phyloP scores from a whole-genome alignment of 148 eudicot genomes.

The Rhododendron williamsianum region DNA sequence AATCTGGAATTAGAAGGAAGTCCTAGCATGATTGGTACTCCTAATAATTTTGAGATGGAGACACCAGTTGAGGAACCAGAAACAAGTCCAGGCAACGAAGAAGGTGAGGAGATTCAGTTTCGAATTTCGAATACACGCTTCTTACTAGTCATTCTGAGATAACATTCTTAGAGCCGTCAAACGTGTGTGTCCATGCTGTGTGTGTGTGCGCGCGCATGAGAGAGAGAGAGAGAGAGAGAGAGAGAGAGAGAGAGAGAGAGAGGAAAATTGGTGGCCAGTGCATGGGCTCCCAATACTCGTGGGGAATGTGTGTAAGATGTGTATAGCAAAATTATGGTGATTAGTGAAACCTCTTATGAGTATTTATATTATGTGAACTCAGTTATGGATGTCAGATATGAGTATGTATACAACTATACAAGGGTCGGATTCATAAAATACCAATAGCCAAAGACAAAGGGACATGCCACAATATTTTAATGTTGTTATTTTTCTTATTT shows the following conservation, averaged over 20 bases:
- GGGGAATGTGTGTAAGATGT: neutral
- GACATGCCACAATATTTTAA: neutral
- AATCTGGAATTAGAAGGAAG: neutral
- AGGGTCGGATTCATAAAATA: neutral
- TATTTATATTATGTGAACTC: neutral
- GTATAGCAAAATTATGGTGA: neutral
- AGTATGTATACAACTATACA: neutral
- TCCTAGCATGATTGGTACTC: neutral
- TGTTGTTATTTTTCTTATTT: neutral
- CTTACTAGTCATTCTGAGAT: neutral
- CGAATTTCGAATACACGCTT: neutral
- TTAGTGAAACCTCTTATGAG: neutral
- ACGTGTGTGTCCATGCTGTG: neutral
- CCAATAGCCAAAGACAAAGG: neutral
- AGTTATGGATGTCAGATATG: neutral
- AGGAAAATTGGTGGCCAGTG: neutral
- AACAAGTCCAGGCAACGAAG: neutral
- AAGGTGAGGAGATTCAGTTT: neutral
- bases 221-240: neutral
- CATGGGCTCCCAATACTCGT: neutral
- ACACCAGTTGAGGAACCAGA: neutral
- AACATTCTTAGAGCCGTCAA: neutral
- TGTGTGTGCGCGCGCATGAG: neutral
- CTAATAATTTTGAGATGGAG: neutral
- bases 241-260: neutral